Percentiles rank a stretch among this genome's conserved stretches.
phyloP scores from a whole-genome alignment of 2,329 filamentous ascomycete species.

The Magnaporthiopsis incrustans region DNA sequence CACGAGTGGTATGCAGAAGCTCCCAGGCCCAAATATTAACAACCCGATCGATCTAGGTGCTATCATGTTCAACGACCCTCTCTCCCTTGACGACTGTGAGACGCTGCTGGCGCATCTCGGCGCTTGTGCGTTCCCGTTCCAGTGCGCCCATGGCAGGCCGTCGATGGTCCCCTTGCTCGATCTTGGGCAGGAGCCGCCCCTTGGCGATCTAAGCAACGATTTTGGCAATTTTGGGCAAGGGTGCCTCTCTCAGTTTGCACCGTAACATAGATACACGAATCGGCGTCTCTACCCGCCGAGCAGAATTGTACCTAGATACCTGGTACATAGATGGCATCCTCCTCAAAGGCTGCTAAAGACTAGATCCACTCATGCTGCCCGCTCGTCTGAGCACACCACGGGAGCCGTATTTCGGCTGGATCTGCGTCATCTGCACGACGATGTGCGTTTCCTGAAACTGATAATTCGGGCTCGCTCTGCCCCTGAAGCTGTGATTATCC shows the following conservation, averaged over 20 bases:
- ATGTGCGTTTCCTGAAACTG: not conserved
- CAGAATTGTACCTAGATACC: too few species aligned
- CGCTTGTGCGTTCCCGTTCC: conserved; percentile 64
- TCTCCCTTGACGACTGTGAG: conserved; percentile 50
- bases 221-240: not conserved
- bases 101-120: conserved; percentile 49
- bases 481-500: not conserved
- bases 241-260: not conserved
- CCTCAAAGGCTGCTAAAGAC: not conserved
- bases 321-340: too few species aligned
- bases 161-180: conserved; percentile 57
- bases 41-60: conserved; percentile 36
- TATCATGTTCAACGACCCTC: conserved; percentile 76
- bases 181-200: conserved; percentile 24
- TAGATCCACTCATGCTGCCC: not conserved
- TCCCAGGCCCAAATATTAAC: too few species aligned
- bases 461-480: not conserved
- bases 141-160: conserved; percentile 72
- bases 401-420: not conserved
- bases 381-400: not conserved
- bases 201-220: not conserved
- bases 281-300: too few species aligned
- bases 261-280: too few species aligned
- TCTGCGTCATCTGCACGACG: not conserved
- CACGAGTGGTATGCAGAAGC: not conserved